Percentiles rank a stretch among this genome's conserved stretches.
Evolutionary conservation across 139 green algal genomes (phyloP).

Genomic region (Chloropicon primus): DNA sequence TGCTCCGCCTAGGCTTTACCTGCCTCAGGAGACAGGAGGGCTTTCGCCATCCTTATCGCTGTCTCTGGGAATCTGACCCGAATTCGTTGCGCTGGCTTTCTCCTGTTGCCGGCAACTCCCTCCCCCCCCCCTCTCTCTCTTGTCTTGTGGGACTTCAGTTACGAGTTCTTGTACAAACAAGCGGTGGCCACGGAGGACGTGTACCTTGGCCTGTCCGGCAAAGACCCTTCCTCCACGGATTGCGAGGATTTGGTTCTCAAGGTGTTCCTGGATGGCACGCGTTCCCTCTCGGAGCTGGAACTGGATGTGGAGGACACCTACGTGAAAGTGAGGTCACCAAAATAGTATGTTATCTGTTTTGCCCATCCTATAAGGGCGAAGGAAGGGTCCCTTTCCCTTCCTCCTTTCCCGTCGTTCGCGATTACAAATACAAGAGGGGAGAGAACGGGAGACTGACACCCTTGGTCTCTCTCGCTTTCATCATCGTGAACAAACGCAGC

Average conservation of each 20-base stretch:
- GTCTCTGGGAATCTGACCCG: too few species aligned
- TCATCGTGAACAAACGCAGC: constrained; percentile 16
- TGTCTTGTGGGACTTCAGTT: constrained; percentile 30
- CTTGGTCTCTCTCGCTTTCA: too few species aligned
- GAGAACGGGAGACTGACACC: too few species aligned
- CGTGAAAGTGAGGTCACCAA: constrained; percentile 26
- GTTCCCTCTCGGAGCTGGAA: constrained; percentile 30
- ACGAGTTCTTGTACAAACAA: constrained; percentile 59
- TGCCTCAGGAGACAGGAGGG: too few species aligned
- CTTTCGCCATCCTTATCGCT: too few species aligned
- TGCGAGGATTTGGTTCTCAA: constrained; percentile 49
- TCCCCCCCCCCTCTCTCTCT: too few species aligned
- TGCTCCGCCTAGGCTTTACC: background rate
- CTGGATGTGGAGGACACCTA: constrained; percentile 34
- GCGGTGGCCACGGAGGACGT: constrained; percentile 42
- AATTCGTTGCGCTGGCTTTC: too few species aligned
- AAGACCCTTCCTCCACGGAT: constrained; percentile 37
- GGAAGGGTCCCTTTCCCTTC: too few species aligned
- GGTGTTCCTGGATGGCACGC: constrained; percentile 32
- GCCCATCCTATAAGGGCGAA: background rate
- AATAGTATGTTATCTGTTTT: constrained; percentile 22
- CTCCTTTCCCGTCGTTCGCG: too few species aligned
- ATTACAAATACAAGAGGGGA: too few species aligned
- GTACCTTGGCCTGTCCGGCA: constrained; percentile 53
- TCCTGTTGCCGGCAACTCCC: too few species aligned